These are phyloP conservation scores for Mycena amicta DNA, from an alignment of 768 basidiomycete species.

Conservation along the genomic window DNA sequence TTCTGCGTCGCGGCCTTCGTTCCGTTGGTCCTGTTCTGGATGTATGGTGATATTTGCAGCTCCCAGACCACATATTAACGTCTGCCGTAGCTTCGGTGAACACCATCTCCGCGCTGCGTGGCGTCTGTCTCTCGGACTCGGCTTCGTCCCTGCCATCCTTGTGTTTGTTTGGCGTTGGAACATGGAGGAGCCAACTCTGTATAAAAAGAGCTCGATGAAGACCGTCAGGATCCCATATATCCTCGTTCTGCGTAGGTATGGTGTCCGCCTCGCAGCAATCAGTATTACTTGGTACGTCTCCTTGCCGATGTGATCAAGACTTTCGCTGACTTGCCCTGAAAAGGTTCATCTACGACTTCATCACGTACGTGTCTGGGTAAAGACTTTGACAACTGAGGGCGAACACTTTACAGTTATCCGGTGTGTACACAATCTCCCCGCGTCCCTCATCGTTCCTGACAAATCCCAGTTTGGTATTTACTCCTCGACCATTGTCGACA, in stretches of 20 bases:
- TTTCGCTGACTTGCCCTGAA: background rate
- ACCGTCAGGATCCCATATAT: slow-evolving; percentile 70
- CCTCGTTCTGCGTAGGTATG: slow-evolving; percentile 80
- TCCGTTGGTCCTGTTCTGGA: slow-evolving; percentile 87
- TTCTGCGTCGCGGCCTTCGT: slow-evolving; percentile 82
- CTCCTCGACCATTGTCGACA: slow-evolving; percentile 72
- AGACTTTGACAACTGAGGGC: background rate
- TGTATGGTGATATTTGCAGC: slow-evolving; percentile 49
- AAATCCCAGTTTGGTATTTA: slow-evolving; percentile 71
- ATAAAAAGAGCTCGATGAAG: slow-evolving; percentile 80
- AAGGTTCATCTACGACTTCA: slow-evolving; percentile 82
- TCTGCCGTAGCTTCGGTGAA: slow-evolving; percentile 59
- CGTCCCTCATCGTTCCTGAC: background rate
- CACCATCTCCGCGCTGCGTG: slow-evolving; percentile 85
- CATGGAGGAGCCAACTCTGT: slow-evolving; percentile 80
- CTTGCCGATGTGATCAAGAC: background rate
- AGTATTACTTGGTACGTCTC: slow-evolving; percentile 68
- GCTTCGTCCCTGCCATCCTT: slow-evolving; percentile 74
- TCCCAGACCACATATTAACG: slow-evolving; percentile 1
- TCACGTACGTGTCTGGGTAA: slow-evolving; percentile 44
- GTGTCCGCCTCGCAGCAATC: slow-evolving; percentile 72
- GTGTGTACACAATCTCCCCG: slow-evolving; percentile 41
- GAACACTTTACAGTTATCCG: slow-evolving; percentile 50
- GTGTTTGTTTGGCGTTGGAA: slow-evolving; percentile 87
- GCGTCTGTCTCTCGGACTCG: slow-evolving; percentile 85